These are phyloP conservation scores for Helicostylum pulchrum DNA, from an alignment of 192 early-diverging fungal genomes.

Conservation along the genomic window DNA sequence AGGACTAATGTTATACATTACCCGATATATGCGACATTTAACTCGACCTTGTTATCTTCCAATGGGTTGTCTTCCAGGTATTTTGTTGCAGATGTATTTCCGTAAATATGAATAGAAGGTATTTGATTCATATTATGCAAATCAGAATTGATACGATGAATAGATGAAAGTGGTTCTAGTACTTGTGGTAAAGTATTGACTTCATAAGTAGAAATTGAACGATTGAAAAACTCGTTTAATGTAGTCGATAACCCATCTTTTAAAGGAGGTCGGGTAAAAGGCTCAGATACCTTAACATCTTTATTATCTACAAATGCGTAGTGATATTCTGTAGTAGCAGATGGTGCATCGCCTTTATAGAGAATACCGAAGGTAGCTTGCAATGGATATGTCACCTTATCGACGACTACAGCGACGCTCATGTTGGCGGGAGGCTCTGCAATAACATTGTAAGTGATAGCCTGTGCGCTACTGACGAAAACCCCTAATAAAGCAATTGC, in stretches of 20 bases:
- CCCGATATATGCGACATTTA: slow-evolving; percentile 17
- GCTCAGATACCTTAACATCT: background rate
- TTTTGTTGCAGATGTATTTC: slow-evolving; percentile 1
- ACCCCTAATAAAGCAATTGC: too few relatives aligned
- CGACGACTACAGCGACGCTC: slow-evolving; percentile 1
- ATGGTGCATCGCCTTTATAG: slow-evolving; percentile 11
- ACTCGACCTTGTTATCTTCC: background rate
- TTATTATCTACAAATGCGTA: slow-evolving; percentile 1
- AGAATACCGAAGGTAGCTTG: slow-evolving; percentile 7
- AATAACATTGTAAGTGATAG: slow-evolving; percentile 12
- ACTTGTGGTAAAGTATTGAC: slow-evolving; percentile 14
- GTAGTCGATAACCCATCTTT: background rate
- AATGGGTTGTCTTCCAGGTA: background rate
- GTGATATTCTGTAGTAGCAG: background rate
- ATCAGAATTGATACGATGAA: background rate
- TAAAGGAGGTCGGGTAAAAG: slow-evolving; percentile 11
- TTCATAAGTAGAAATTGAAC: background rate
- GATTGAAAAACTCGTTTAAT: slow-evolving; percentile 23
- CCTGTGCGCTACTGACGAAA: background rate
- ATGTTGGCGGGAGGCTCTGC: background rate
- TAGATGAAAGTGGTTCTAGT: background rate
- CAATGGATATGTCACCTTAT: background rate
- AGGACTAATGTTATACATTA: background rate
- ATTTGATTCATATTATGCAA: slow-evolving; percentile 3
- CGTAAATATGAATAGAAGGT: slow-evolving; percentile 6